Evolutionary conservation across 2,329 filamentous ascomycete genomes (phyloP), one percentile per base, ranked within the genome.

Genomic region (Pyrenophora seminiperda): DNA sequence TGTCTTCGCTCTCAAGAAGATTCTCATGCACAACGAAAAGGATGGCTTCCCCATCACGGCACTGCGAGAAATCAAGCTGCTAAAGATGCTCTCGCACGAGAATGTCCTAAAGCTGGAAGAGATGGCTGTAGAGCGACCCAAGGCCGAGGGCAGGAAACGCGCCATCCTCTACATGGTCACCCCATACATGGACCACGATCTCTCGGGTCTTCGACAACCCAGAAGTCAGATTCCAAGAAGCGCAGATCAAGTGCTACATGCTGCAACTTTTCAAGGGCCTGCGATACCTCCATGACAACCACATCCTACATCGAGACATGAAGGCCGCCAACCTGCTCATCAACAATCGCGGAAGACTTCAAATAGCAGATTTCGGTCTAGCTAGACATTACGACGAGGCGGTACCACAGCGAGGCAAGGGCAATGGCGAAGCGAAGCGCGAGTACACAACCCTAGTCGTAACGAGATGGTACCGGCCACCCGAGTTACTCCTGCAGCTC

Each of bases 1-100:
- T 18, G 74, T 93, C 37, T 89, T 96, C 53, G 94, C 94, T 3
- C 75, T 99, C 67, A 99, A 99, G 79, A 97, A 97, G 81, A 99
- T 99, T 61, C 85, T 99, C 60, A 97, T 97, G 90, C 94, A 97
- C 73, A 96, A 97, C 73, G 94, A 99, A 78, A 97, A 97, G 73
- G 94, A 99, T 75, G 94, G 94, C 79, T 99, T 99, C 63, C 94
- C 94, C n/a, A 99, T 99, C 58, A 99, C 94, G 1, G 93, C 94
- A 5, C 83, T 99, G 37, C 89, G 94, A 68, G 94, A 99, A 74
- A 97, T 99, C 78, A 97, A 97, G 78, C 84, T 99, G 31, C 81
- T 99, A 51, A 99, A 99, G 77, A 85, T 96, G 63, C 79, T 99
- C n/a, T 92, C 88, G 7, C 94, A 99, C 72, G 82, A 83, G 49